Evolutionary conservation across 345 rosid species (phyloP).

Genomic region (Brassica juncea): DNA sequence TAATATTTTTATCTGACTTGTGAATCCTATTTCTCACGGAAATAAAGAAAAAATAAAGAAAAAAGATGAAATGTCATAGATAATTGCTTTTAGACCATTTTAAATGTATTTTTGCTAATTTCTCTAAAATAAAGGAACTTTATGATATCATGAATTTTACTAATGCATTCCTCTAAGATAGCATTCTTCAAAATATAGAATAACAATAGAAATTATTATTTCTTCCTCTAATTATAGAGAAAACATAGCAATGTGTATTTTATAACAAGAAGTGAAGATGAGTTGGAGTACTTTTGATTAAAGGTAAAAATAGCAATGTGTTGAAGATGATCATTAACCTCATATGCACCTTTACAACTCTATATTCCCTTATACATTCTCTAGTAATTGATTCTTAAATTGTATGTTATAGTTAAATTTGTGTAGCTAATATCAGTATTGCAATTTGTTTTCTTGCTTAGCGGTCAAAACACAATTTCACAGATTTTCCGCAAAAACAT

Average conservation of each 20-base stretch:
- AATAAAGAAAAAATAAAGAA: background rate
- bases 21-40: background rate
- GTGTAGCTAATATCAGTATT: background rate
- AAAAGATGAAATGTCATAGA: background rate
- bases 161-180: no score
- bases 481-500: background rate
- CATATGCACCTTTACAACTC: background rate
- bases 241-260: no score
- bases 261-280: no score
- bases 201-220: no score
- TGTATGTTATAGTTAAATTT: background rate
- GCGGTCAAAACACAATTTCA: background rate
- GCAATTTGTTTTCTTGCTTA: background rate
- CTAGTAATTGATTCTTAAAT: background rate
- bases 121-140: background rate
- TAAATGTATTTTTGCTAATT: background rate
- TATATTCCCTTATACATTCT: background rate
- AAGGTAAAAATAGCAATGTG: background rate
- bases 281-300: background rate
- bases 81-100: background rate
- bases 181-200: no score
- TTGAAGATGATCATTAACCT: background rate
- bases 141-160: no score
- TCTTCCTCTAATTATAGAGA: background rate
- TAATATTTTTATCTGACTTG: background rate